Evolutionary conservation across 352 stramenopile genomes (phyloP), one percentile per base, ranked within the genome.

Genomic region (Phytophthora agathidicida): DNA sequence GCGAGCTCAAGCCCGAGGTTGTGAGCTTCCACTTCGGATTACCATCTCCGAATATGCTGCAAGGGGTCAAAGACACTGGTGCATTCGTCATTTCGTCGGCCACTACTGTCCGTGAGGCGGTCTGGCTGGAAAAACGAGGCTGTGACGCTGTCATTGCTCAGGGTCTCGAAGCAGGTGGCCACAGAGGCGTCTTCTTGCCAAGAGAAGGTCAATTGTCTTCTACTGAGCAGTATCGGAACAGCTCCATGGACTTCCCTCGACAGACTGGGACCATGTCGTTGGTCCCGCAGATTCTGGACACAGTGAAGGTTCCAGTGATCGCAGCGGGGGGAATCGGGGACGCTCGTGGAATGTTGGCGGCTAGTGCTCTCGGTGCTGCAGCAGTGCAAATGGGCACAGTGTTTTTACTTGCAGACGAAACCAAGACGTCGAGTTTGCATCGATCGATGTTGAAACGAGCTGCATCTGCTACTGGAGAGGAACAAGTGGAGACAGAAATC

Each of bases 1-100:
- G 73, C 3, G 61, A 85, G n/a, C 60, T 83, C 28, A 72, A 71
- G n/a, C 77, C 75, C 1, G 38, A 68, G 9, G 80, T 88, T 10
- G 75, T 89, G 16, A 89, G 77, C 60, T 89, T 89, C 60, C 77
- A 86, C 67, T 89, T 89, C 47, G 80, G 75, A 6, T 49, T 88
- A 1, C 77, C 77, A 11, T 37, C 57, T 14, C 45, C 48, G 3
- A 38, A 65, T 0, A 53, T 69, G 49, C 27, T 87, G 6, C 14
- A 53, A 43, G 42, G 41, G n/a, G 60, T 86, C 22, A 76, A 77
- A 7, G 60, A 68, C 19, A 71, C 73, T 1, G 73, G 66, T 14
- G 73, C 73, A 5, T 60, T 80, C 24, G 75, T 77, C 11, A 57
- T 86, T 10, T 75, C 65, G 11, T 75, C 73, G 10, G 75, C 71